These are phyloP conservation scores for Salvia sclarea DNA, from an alignment of 305 asterid genomes.

Conservation along the genomic window DNA sequence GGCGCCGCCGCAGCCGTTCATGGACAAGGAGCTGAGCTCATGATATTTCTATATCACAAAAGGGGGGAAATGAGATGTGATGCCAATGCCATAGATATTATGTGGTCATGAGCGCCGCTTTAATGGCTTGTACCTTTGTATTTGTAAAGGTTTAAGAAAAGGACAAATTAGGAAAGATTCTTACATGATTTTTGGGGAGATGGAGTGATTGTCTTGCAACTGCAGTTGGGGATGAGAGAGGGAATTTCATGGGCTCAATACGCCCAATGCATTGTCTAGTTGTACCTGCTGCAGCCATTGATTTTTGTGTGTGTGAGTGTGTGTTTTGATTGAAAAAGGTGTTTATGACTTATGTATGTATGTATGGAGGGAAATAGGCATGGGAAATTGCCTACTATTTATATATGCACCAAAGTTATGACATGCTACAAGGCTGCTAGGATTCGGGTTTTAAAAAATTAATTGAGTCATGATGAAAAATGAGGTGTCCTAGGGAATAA, in stretches of 20 bases:
- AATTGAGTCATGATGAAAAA: not conserved
- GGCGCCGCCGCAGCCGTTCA: constrained; percentile 74
- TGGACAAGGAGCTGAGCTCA: constrained; percentile 48
- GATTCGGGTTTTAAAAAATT: not conserved
- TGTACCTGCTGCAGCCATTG: constrained; percentile 41
- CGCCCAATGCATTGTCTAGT: constrained; percentile 40
- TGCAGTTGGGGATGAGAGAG: constrained; percentile 42
- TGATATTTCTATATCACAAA: constrained; percentile 45
- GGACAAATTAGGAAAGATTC: not conserved
- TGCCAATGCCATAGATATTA: not conserved
- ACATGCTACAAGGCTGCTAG: not conserved
- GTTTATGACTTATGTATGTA: no score
- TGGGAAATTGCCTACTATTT: constrained; percentile 5
- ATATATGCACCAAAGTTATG: constrained; percentile 16
- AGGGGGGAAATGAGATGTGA: not conserved
- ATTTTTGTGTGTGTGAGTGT: not conserved
- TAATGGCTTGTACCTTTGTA: constrained; percentile 7
- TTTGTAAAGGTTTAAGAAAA: not conserved
- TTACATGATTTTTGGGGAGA: constrained; percentile 51
- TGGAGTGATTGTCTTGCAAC: constrained; percentile 44
- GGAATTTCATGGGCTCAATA: constrained; percentile 41
- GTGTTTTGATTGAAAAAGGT: not conserved
- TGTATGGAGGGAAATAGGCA: constrained; percentile 24
- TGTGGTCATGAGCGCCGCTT: constrained; percentile 25
- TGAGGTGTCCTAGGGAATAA: not conserved